Evolutionary conservation across 164 flowering plant genomes (phyloP).

Genomic region (Kalanchoe fedtschenkoi): DNA sequence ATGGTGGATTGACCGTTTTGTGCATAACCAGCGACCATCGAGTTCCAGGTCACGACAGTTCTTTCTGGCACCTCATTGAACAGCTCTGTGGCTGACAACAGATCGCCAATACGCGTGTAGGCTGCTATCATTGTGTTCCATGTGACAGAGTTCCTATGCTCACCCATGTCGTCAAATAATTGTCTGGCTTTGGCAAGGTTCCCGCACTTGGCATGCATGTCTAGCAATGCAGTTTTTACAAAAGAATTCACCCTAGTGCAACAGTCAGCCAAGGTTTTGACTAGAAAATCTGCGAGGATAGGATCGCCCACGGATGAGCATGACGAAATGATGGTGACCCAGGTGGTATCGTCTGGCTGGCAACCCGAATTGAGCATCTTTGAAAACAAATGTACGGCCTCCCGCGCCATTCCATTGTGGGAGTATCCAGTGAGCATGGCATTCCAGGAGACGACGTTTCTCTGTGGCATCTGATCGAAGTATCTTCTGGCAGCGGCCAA

Average conservation of each 20-base stretch:
- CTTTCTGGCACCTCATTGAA: constrained; percentile 53
- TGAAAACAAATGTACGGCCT: constrained; percentile 37
- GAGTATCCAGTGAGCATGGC: constrained; percentile 70
- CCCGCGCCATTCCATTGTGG: constrained; percentile 41
- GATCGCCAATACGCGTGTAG: constrained; percentile 41
- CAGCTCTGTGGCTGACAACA: constrained; percentile 38
- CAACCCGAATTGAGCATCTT: constrained; percentile 40
- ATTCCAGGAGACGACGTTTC: constrained; percentile 70
- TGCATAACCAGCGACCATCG: constrained; percentile 71
- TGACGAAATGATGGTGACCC: constrained; percentile 44
- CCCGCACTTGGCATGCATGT: constrained; percentile 47
- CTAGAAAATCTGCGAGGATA: constrained; percentile 38
- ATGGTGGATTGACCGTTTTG: constrained; percentile 57
- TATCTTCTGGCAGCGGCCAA: constrained; percentile 38
- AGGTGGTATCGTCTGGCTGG: constrained; percentile 54
- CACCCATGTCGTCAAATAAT: constrained; percentile 45
- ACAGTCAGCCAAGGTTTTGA: constrained; percentile 25
- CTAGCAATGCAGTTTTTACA: constrained; percentile 42
- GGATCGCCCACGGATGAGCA: constrained; percentile 41
- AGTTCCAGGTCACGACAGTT: constrained; percentile 63
- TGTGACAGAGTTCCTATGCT: constrained; percentile 31
- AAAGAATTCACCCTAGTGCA: constrained; percentile 26
- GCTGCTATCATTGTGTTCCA: constrained; percentile 84
- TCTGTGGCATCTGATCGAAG: constrained; percentile 56
- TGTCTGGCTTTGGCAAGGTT: constrained; percentile 27